Evolutionary conservation across 345 rosid genomes (phyloP), one percentile per base, ranked within the genome.

Genomic region (Camelina sativa): DNA sequence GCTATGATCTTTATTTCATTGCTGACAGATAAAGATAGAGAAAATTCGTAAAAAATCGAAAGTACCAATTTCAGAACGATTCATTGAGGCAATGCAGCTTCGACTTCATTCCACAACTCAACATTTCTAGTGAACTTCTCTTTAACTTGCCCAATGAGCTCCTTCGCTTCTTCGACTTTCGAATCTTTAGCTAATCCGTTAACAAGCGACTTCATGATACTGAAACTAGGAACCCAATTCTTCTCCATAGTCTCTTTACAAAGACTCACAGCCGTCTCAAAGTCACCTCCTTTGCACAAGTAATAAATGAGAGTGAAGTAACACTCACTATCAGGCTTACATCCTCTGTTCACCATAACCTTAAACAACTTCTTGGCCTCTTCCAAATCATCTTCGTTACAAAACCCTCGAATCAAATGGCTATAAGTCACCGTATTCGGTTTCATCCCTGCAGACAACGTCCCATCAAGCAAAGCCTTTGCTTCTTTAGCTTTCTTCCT

Each of bases 91-190:
- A 95, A 84, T 19, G 69, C 84, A 1, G 95, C 91, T 82, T 90
- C 97, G 4, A 95, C 74, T 75, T 90, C 99, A 65, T 85, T 79
- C 99, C 99, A 95, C 81, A 77, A 25, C 57, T 82, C 86, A 3
- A 48, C 74, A 15, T 80, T 86, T 75, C 75, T 85, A 0, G 82
- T 6, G 75, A 95, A 85, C 80, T 66, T 84, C 81, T 79, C 79
- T 83, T 90, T 92, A 46, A 95, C 76, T 38, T 75, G 69, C 65
- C 54, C 76, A 34, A 86, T 71, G 17, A 90, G 86, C 69, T 81
- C 86, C 51, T 80, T 84, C 0, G 97, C 99, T 80, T 90, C 92
- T 0, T 74, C 83, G 2, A 89, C 84, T 65, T 85, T 90, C 0
- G 88, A 84, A 8, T 32, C 40, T 4, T 82, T 71, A 0, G 83